Evolutionary conservation across 2,329 filamentous ascomycete genomes (phyloP).

Genomic region (Diaporthe destruens): DNA sequence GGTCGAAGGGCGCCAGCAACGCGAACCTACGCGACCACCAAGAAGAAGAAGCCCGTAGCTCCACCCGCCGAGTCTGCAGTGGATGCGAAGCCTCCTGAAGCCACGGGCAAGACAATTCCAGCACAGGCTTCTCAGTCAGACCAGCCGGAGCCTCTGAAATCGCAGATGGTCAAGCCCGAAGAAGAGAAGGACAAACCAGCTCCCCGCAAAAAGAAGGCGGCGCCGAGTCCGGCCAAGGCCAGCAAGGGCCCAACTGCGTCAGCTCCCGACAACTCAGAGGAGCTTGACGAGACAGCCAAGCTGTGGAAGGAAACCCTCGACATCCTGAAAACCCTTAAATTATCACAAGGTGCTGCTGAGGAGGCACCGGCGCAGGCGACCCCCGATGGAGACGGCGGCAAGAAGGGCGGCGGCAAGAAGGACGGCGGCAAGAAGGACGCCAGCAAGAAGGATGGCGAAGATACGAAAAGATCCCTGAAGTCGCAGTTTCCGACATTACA

Average conservation of each 20-base stretch:
- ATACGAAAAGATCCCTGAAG: conserved; percentile 36
- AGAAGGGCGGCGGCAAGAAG: conserved; percentile 32
- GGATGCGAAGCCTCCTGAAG: not conserved
- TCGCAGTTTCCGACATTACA: conserved; percentile 34
- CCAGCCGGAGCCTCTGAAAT: not conserved
- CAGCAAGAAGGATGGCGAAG: conserved; percentile 28
- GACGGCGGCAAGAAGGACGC: not conserved
- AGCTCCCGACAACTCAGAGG: no score
- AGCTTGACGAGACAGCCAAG: conserved; percentile 21
- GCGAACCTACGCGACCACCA: conserved; percentile 29
- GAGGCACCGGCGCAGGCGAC: not conserved
- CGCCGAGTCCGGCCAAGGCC: conserved; percentile 3
- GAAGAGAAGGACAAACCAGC: conserved; percentile 1
- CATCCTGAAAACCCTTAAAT: conserved; percentile 46
- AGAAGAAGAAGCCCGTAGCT: conserved; percentile 15
- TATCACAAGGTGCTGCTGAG: conserved; percentile 27
- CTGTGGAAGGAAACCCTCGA: conserved; percentile 48
- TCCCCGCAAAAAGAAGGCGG: not conserved
- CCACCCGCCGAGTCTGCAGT: not conserved
- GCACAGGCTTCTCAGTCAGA: not conserved
- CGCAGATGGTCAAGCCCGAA: not conserved
- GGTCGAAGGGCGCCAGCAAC: not conserved
- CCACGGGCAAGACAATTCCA: not conserved
- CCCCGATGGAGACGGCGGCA: not conserved
- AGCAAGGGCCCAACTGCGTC: not conserved